Base-by-base conservation (phyloP, 192 early-diverging fungal species). In the Podila horticola region DNA sequence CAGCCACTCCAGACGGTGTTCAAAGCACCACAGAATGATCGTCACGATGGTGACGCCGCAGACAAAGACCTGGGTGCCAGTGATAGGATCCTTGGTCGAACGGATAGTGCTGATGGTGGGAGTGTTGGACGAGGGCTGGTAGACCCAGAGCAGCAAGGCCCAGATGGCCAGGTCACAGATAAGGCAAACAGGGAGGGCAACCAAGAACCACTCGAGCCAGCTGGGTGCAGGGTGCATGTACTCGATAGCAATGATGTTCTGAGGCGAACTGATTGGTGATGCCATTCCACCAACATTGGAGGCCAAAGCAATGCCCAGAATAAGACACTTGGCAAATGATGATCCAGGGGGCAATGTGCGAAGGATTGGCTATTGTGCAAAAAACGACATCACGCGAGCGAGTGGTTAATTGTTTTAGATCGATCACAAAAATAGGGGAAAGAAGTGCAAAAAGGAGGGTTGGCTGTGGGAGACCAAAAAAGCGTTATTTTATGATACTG, bases 231-330 rank as follows among this genome's bases (percentile, higher is more conserved):
- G 97, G 29, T 88, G 79, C 96, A 99, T 99, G 66, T 91, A 96
- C 66, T 93, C 90, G 66, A 99, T 95, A 10, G 97, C 95, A 69
- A 99, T 94, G 65, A 96, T 95, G 86, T 99, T 99, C 74, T 99
- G 97, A n/a, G 97, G 97, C 19, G 95, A 96, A 20, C 95, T 92
- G 71, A 99, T 99, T 15, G 97, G 97, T 22, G 95, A 95, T 4
- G 97, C 94, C 97, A 99, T 99, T 31, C 97, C 97, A 59, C 97
- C 97, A 24, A 99, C 89, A 59, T 99, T 99, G 19, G 96, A 93
- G 2, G 97, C 97, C 73, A 99, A 82, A 6, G 97, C 97, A 82
- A 99, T 99, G n/a, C 97, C 97, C 51, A 99, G 86, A 49, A 99
- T 94, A 33, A 99, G 89, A 66, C 93, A 94, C 24, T 90, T 93